A percentile compares a stretch with the other conserved stretches of the same genome.
Conservation (phyloP, 1,139 yeast genomes). For the Yamadazyma taylorii region DNA sequence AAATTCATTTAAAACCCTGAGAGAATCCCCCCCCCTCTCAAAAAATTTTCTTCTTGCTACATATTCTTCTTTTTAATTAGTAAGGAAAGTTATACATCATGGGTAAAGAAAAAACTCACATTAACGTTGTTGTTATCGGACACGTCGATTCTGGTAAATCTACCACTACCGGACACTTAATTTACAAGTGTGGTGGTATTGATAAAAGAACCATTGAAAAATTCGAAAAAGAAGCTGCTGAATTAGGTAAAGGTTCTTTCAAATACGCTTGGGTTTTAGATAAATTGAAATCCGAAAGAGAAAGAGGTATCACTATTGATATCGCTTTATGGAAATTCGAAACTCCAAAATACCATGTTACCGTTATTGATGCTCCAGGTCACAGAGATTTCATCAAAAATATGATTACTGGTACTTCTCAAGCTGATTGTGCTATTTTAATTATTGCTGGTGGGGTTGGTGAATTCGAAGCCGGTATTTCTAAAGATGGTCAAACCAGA, state of each 20-base stretch:
- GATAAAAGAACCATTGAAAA: conserved; percentile 98
- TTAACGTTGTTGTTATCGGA: conserved; percentile 99
- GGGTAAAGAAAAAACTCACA: conserved; percentile 97
- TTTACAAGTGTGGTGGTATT: conserved; percentile 89
- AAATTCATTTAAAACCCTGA: too few relatives aligned
- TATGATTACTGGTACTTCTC: conserved; percentile 92
- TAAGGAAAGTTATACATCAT: conserved; percentile 13
- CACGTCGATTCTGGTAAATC: conserved; percentile 93
- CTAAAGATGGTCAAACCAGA: conserved; percentile 92
- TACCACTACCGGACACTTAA: conserved; percentile 98
- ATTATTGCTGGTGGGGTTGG: conserved; percentile 91
- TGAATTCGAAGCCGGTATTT: conserved; percentile 95
- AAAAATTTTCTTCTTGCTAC: conserved; percentile 8
- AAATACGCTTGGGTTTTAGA: conserved; percentile 98
- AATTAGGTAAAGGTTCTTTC: conserved; percentile 97
- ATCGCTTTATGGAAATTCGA: conserved; percentile 95
- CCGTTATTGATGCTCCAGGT: conserved; percentile 95
- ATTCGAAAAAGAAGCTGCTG: conserved; percentile 99
- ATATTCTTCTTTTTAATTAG: conserved; percentile 6
- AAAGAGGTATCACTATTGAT: conserved; percentile 96
- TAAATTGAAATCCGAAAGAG: conserved; percentile 95
- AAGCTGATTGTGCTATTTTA: conserved; percentile 90
- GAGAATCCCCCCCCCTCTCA: conserved; percentile 9
- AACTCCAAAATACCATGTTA: conserved; percentile 91
- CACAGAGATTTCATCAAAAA: conserved; percentile 97